Evolutionary conservation across 257 asterid genomes (phyloP).

Genomic region (Perilla frutescens): DNA sequence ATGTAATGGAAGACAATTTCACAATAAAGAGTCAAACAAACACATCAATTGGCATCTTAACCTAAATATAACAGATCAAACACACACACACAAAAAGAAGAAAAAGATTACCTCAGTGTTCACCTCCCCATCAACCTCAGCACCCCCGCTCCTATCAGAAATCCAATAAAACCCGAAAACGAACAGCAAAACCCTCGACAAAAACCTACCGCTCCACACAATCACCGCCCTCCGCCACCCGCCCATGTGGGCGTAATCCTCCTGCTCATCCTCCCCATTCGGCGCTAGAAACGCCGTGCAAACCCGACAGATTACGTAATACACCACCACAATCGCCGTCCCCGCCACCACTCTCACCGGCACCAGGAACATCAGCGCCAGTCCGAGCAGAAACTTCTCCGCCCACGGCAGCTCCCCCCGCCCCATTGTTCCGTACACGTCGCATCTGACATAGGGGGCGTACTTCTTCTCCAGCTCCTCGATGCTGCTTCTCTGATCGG

Average conservation of each 20-base stretch:
- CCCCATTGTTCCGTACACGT: constrained; percentile 84
- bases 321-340: constrained; percentile 50
- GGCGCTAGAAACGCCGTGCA: constrained; percentile 78
- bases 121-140: constrained; percentile 40
- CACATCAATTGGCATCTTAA: neutral
- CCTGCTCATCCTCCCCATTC: constrained; percentile 73
- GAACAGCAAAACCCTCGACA: constrained; percentile 70
- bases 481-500: constrained; percentile 43
- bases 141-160: constrained; percentile 38
- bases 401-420: constrained; percentile 66
- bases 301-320: constrained; percentile 76
- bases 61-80: neutral
- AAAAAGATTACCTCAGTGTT: constrained; percentile 50
- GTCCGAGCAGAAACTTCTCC: constrained; percentile 69
- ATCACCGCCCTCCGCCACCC: constrained; percentile 89
- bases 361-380: constrained; percentile 60
- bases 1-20: neutral
- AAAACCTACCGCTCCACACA: constrained; percentile 65
- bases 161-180: constrained; percentile 90
- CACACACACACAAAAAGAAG: neutral
- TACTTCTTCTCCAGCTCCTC: constrained; percentile 76
- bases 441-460: constrained; percentile 72
- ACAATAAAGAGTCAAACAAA: constrained; percentile 1
- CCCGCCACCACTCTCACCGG: constrained; percentile 66
- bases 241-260: constrained; percentile 92